phyloP scores from a whole-genome alignment of 257 asterid genomes.

The Hygrophila difformis region DNA sequence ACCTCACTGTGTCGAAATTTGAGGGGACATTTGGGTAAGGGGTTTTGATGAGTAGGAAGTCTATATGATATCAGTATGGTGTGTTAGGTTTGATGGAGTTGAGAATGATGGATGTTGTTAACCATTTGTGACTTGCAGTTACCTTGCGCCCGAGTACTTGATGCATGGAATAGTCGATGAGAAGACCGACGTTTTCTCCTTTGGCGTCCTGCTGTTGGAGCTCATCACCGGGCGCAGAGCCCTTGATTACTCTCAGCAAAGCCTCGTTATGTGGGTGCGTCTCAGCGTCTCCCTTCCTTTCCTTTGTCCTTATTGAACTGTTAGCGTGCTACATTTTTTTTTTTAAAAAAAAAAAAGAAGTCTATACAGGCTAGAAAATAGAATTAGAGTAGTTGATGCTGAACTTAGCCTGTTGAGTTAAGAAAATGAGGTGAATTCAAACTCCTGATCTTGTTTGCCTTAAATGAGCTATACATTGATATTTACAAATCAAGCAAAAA shows the following conservation, averaged over 20 bases:
- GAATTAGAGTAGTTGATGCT: too few relatives aligned
- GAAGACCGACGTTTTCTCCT: slow-evolving; percentile 80
- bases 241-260: slow-evolving; percentile 83
- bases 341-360: too few relatives aligned
- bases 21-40: slow-evolving; percentile 75
- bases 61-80: too few relatives aligned
- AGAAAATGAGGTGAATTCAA: too few relatives aligned
- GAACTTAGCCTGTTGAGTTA: too few relatives aligned
- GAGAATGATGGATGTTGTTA: neutral
- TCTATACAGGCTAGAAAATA: too few relatives aligned
- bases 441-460: too few relatives aligned
- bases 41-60: too few relatives aligned
- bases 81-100: too few relatives aligned
- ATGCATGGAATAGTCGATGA: slow-evolving; percentile 97
- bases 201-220: slow-evolving; percentile 77
- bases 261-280: slow-evolving; percentile 94
- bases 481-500: too few relatives aligned
- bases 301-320: neutral
- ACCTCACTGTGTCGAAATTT: slow-evolving; percentile 40
- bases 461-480: too few relatives aligned
- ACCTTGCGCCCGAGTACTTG: slow-evolving; percentile 87
- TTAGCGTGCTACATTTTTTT: too few relatives aligned
- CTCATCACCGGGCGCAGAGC: slow-evolving; percentile 94
- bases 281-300: neutral
- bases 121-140: slow-evolving; percentile 33